phyloP scores from a whole-genome alignment of 768 basidiomycete species.

The Exsudoporus frostii region DNA sequence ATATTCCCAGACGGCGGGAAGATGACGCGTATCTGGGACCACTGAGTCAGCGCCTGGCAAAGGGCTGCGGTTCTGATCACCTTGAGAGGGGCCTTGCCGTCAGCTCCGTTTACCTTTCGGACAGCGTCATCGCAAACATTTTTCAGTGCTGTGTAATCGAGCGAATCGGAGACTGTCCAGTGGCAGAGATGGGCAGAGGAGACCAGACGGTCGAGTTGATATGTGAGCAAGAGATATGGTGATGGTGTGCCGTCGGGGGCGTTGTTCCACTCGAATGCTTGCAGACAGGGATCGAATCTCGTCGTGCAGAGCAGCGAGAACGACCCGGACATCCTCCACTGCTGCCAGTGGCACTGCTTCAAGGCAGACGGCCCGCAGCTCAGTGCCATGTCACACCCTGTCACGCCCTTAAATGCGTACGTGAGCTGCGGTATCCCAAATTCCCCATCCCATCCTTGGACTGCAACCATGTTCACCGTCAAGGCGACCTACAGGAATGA shows the following conservation, averaged over 20 bases:
- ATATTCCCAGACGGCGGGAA: conserved; percentile 40
- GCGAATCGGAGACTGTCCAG: conserved; percentile 40
- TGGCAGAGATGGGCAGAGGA: conserved; percentile 48
- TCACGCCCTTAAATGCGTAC: conserved; percentile 22
- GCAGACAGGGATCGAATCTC: conserved; percentile 54
- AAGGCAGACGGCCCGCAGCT: not conserved
- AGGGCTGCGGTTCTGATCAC: conserved; percentile 4
- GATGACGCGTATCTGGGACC: conserved; percentile 51
- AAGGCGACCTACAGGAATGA: conserved; percentile 75
- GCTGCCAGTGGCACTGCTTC: no score
- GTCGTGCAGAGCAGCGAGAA: conserved; percentile 50
- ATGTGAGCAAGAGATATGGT: conserved; percentile 56
- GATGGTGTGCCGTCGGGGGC: conserved; percentile 48
- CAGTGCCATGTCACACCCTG: conserved; percentile 13
- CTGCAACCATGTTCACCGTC: conserved; percentile 62
- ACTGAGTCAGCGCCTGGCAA: not conserved
- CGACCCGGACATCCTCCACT: conserved; percentile 3
- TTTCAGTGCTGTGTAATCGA: conserved; percentile 42
- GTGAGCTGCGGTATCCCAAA: conserved; percentile 16
- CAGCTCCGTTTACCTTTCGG: conserved; percentile 16
- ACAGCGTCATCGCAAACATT: conserved; percentile 47
- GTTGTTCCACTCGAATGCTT: conserved; percentile 54
- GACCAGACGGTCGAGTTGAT: conserved; percentile 59
- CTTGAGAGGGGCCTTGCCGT: conserved; percentile 20
- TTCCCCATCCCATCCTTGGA: conserved; percentile 11